Evolutionary conservation across 2,329 filamentous ascomycete species (phyloP).

Genomic region (Rhinocladiella mackenziei): DNA sequence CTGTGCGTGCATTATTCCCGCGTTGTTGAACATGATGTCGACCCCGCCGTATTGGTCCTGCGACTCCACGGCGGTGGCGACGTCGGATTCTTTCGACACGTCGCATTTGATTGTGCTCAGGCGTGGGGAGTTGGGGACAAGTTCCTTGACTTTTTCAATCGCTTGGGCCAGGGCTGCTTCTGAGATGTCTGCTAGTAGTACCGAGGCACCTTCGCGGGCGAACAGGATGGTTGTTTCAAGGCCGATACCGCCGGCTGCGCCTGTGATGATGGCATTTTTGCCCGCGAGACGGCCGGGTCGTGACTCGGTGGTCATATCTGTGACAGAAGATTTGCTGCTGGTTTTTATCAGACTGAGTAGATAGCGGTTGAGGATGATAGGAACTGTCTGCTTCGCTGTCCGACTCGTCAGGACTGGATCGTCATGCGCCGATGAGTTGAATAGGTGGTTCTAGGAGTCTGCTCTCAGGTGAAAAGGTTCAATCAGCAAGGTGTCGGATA

Average conservation of each 20-base stretch:
- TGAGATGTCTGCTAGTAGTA: slow-evolving; percentile 83
- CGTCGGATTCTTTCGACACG: slow-evolving; percentile 78
- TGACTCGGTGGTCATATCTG: slow-evolving; percentile 15
- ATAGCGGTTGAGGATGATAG: too few relatives aligned
- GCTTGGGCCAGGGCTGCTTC: slow-evolving; percentile 72
- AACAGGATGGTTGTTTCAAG: slow-evolving; percentile 90
- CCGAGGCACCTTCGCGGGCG: slow-evolving; percentile 77
- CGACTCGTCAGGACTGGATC: too few relatives aligned
- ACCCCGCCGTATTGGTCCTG: slow-evolving; percentile 82
- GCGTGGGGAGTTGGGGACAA: slow-evolving; percentile 59
- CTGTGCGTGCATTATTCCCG: slow-evolving; percentile 88
- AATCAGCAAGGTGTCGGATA: too few relatives aligned
- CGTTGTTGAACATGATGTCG: slow-evolving; percentile 96
- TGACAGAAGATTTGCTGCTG: not conserved
- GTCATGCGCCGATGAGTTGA: too few relatives aligned
- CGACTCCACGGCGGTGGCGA: slow-evolving; percentile 68
- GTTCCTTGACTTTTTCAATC: slow-evolving; percentile 66
- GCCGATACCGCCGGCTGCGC: slow-evolving; percentile 69
- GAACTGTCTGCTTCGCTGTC: too few relatives aligned
- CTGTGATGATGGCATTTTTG: slow-evolving; percentile 54
- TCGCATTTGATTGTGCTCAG: slow-evolving; percentile 58
- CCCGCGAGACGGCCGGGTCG: slow-evolving; percentile 52
- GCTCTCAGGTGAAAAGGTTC: too few relatives aligned
- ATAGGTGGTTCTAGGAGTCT: too few relatives aligned
- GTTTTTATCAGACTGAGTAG: not conserved